Evolutionary conservation across 257 asterid genomes (phyloP), one percentile per base, ranked within the genome.

Genomic region (Penstemon barbatus): DNA sequence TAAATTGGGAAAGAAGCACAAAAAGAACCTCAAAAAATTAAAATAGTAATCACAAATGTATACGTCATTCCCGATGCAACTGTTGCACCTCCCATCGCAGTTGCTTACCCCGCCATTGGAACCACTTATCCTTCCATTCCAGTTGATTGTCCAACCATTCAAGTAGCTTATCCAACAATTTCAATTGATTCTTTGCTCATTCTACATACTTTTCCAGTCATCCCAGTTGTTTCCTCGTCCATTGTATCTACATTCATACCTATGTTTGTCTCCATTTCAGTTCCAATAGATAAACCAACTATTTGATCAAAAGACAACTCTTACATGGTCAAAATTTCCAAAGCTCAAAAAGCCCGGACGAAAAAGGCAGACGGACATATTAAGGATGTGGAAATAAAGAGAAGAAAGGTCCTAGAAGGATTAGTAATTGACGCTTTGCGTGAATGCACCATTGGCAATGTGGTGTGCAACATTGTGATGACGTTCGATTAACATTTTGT

Each of bases 381-480:
- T 0, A 85, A 78, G 60, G 79, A 91, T 77, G 41, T 91, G 80
- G 97, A 82, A 71, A 74, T 85, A 7, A 85, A 91, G 73, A 82
- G 69, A 54, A 75, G 73, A 63, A 84, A 83, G 72, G 77, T 91
- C 4, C 8, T 91, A 70, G 89, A 83, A 63, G 97, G 97, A 46
- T 89, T 91, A 7, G 84, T 86, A 11, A 84, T 79, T 56, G 57
- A 63, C 5, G 71, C 83, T 11, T 86, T 91, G 49, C 88, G 83
- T 0, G 53, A 68, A 7, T 91, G 97, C 73, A 57, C 39, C 11
- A 50, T 78, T 11, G 89, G 97, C 59, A 85, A 89, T 36, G 91
- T 89, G 80, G 89, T 91, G 49, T 91, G 97, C 87, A 89, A 85
- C 62, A 87, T 95, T 41, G 86, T 77, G 58, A 82, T 80, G 0